phyloP scores from a whole-genome alignment of 495 filamentous ascomycete species.

The Talaromyces proteolyticus region DNA sequence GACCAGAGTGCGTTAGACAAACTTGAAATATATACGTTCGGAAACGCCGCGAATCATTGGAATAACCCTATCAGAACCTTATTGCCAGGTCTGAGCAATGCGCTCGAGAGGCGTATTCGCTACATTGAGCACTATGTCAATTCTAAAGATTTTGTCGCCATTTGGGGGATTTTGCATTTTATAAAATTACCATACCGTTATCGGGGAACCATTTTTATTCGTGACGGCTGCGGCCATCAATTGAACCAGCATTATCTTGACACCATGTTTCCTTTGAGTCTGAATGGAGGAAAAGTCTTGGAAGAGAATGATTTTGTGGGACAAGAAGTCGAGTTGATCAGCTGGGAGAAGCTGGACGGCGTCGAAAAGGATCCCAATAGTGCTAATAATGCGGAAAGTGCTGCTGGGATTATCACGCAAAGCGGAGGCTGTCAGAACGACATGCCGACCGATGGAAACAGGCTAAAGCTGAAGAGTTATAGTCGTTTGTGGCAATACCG shows the following conservation, averaged over 20 bases:
- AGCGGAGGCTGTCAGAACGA: too few relatives aligned
- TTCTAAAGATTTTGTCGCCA: conserved; percentile 65
- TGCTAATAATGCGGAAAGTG: not conserved
- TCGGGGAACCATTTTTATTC: conserved; percentile 70
- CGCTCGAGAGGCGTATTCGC: conserved; percentile 35
- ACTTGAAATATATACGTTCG: conserved; percentile 84
- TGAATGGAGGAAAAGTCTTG: conserved; percentile 13
- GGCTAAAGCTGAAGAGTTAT: conserved; percentile 55
- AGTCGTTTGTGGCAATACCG: conserved; percentile 71
- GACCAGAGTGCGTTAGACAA: conserved; percentile 59
- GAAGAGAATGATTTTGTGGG: conserved; percentile 32
- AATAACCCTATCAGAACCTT: conserved; percentile 74
- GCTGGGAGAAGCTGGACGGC: too few relatives aligned
- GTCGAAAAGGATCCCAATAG: too few relatives aligned
- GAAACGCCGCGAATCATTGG: conserved; percentile 80
- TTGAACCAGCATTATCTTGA: conserved; percentile 79
- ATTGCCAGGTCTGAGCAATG: too few relatives aligned
- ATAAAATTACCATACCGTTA: conserved; percentile 46
- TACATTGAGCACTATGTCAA: conserved; percentile 88
- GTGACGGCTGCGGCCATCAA: conserved; percentile 61
- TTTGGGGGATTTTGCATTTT: conserved; percentile 71
- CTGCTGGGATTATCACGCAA: too few relatives aligned
- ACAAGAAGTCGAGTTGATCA: conserved; percentile 13
- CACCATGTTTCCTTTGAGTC: conserved; percentile 58
- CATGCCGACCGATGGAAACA: not conserved